phyloP scores from a whole-genome alignment of 768 basidiomycete species.

The Phylloporus arenicola region DNA sequence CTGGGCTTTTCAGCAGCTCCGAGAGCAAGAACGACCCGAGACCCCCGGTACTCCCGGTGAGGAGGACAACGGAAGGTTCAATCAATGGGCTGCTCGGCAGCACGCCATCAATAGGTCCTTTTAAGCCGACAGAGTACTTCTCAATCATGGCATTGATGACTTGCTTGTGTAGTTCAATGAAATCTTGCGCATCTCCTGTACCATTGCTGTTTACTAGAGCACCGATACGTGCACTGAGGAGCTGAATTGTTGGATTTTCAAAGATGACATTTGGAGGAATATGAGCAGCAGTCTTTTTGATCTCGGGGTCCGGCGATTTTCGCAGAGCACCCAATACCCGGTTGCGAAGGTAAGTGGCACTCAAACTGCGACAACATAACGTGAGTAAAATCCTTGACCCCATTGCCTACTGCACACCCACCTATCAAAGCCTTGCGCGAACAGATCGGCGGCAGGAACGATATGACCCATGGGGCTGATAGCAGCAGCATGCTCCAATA shows the following conservation, averaged over 20 bases:
- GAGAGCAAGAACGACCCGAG: constrained; percentile 37
- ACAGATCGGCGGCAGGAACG: constrained; percentile 12
- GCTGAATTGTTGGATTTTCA: constrained; percentile 34
- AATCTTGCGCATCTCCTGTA: neutral
- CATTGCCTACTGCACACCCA: constrained; percentile 12
- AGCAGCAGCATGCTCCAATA: constrained; percentile 5
- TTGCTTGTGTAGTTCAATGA: constrained; percentile 1
- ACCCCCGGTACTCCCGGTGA: constrained; percentile 42
- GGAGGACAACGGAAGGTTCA: neutral
- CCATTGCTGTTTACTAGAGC: constrained; percentile 1
- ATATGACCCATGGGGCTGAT: constrained; percentile 2
- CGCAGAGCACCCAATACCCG: constrained; percentile 16
- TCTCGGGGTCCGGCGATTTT: constrained; percentile 21
- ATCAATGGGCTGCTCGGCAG: neutral
- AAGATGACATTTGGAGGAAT: constrained; percentile 32
- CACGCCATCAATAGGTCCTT: too few relatives aligned
- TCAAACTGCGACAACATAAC: constrained; percentile 10
- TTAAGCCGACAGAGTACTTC: constrained; percentile 36
- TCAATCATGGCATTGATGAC: constrained; percentile 34
- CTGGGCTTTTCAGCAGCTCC: constrained; percentile 20
- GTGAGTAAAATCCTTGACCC: neutral
- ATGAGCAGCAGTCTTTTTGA: constrained; percentile 16
- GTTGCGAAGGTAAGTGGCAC: constrained; percentile 23
- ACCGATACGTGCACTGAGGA: constrained; percentile 3
- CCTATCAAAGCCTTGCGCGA: constrained; percentile 34